Conservation (phyloP, 768 basidiomycete genomes). For the Stropharia rugosoannulata region DNA sequence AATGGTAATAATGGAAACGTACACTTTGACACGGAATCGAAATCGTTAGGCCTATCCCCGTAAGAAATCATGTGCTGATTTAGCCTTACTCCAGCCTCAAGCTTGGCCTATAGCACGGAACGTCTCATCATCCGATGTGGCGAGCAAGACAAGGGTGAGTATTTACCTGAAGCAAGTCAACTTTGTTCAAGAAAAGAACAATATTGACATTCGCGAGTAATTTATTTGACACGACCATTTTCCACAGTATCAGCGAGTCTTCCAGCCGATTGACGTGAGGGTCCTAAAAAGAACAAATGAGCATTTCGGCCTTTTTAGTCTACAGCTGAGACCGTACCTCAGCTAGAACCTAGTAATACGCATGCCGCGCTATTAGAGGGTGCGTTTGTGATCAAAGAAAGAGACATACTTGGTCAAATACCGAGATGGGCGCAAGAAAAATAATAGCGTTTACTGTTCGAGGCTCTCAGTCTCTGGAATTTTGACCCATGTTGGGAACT, state of each 20-base stretch:
- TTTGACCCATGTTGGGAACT: constrained; percentile 17
- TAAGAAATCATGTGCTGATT: constrained; percentile 70
- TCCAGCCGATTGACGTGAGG: constrained; percentile 72
- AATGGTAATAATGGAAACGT: constrained; percentile 21
- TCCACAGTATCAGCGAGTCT: constrained; percentile 79
- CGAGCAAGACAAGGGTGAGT: background rate
- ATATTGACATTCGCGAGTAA: constrained; percentile 74
- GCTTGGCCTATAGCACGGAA: constrained; percentile 51
- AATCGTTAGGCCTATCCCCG: constrained; percentile 77
- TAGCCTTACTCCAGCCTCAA: constrained; percentile 73
- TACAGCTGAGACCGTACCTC: constrained; percentile 49
- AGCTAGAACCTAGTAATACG: constrained; percentile 52
- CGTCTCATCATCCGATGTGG: constrained; percentile 5
- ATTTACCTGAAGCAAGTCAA: constrained; percentile 68
- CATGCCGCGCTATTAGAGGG: constrained; percentile 4
- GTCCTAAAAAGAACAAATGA: constrained; percentile 48
- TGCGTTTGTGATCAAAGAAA: background rate
- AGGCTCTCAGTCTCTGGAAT: background rate
- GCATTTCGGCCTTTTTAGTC: constrained; percentile 2
- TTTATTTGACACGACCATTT: constrained; percentile 67
- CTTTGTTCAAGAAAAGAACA: constrained; percentile 81
- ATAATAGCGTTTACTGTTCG: constrained; percentile 79
- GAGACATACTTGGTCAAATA: constrained; percentile 66
- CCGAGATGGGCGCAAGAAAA: constrained; percentile 85
- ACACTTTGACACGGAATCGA: constrained; percentile 76